Evolutionary conservation across 73 alveolate genomes (phyloP).

Genomic region (Durusdinium trenchii): DNA sequence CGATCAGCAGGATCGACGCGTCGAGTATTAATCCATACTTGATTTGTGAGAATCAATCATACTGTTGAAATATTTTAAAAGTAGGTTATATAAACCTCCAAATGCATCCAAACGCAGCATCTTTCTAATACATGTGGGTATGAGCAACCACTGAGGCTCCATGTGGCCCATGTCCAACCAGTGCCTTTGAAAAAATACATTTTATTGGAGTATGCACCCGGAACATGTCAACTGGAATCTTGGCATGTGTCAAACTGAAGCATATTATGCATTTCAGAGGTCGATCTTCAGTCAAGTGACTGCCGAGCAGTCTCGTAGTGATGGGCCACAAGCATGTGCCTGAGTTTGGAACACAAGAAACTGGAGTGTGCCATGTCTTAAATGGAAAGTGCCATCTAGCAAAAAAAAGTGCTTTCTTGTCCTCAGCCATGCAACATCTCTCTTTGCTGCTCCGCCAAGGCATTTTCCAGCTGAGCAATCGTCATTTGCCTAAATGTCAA

Average conservation of each 20-base stretch:
- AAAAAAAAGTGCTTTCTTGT: background rate
- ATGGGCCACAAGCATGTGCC: conserved; percentile 86
- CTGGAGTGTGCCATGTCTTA: background rate
- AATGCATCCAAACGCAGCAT: too few relatives aligned
- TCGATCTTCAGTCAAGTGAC: background rate
- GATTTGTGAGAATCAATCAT: too few relatives aligned
- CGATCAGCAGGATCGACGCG: too few relatives aligned
- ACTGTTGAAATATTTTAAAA: too few relatives aligned
- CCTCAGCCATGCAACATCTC: conserved; percentile 14
- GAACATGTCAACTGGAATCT: background rate
- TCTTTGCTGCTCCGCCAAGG: conserved; percentile 75
- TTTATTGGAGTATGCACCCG: too few relatives aligned
- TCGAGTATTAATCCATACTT: too few relatives aligned
- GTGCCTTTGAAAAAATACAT: too few relatives aligned
- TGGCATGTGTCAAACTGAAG: background rate
- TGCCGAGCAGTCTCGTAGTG: conserved; percentile 86
- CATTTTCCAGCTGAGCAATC: conserved; percentile 47
- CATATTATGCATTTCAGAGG: background rate
- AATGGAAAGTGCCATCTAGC: too few relatives aligned
- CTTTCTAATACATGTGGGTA: too few relatives aligned
- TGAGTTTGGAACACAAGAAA: background rate
- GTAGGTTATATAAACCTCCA: too few relatives aligned
- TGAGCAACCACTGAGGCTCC: too few relatives aligned
- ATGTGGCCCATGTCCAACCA: too few relatives aligned
- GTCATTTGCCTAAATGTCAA: conserved; percentile 34